Base-by-base conservation (phyloP, 2,329 filamentous ascomycete species). In the Ophiostoma perfectum region DNA sequence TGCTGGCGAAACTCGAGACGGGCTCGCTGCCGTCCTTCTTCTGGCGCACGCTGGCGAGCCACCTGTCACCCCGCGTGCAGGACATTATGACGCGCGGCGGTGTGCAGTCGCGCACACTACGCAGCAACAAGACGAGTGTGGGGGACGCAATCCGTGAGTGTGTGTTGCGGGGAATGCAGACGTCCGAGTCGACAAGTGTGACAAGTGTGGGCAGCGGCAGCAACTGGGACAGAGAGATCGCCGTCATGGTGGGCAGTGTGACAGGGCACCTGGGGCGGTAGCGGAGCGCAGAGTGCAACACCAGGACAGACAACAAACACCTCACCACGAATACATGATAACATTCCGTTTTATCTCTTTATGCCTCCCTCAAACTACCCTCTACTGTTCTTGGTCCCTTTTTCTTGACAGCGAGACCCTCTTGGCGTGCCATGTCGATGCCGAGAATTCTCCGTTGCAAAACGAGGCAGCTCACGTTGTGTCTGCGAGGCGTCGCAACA, bases 221-320 rank as follows among this genome's bases (percentile, higher is more conserved):
- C 49, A 41, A 3, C 16, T n/a, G 92, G 92, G 94, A 97, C 74
- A 85, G 94, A 52, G 95, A 98, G 79, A 90, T 93, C 64, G 93
- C 93, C 1, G 93, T 98, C 64, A 97, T 98, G 94, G 90, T 96
- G 58, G 90, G 91, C 66, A 91, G 91, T 74, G 87, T 97, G 5
- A 83, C 93, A 52, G 85, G 84, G 64, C 83, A 83, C 69, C 73
- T 87, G 4, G 80, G 82, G 11, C 78, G 82, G 70, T 82, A 44
- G 64, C 16, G 45, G 14, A 64, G 41, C 27, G 55, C 18, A 4
- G 27, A 38, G 27, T 39, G 55, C 18, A 36, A 2, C 14, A 12
- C 5, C 27, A 27, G n/a, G 39, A 52, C 27, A 41, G 18, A 67
- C 45, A 58, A 9, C 8, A 38, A 67, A n/a, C 39, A 63, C 39